phyloP scores from a whole-genome alignment of 306 rosid genomes.

The Canavalia gladiata region DNA sequence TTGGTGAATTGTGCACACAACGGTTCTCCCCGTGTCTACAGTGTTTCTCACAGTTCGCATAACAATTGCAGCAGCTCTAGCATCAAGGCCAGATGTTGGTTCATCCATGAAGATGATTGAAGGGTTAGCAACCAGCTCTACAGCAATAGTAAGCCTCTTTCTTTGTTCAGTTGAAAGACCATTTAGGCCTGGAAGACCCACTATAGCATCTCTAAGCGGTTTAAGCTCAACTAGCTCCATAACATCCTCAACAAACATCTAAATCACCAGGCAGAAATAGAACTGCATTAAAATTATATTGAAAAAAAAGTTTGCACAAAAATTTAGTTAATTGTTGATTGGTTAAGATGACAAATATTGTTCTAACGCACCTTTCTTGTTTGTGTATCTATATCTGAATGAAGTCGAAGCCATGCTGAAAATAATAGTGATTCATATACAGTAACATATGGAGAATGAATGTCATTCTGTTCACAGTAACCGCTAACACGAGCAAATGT shows the following conservation, averaged over 20 bases:
- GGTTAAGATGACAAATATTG: background rate
- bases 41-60: constrained; percentile 53
- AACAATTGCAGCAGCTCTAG: constrained; percentile 58
- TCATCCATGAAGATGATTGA: constrained; percentile 61
- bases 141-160: constrained; percentile 66
- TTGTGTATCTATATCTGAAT: constrained; percentile 38
- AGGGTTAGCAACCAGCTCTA: constrained; percentile 65
- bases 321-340: background rate
- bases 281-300: background rate
- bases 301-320: background rate
- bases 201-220: constrained; percentile 56
- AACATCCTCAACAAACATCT: constrained; percentile 65
- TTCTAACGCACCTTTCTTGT: constrained; percentile 35
- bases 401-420: constrained; percentile 76
- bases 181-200: constrained; percentile 54
- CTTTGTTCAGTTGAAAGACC: constrained; percentile 68
- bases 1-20: constrained; percentile 59
- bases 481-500: constrained; percentile 66
- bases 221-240: constrained; percentile 66
- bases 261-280: background rate
- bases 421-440: constrained; percentile 63
- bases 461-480: constrained; percentile 74
- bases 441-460: constrained; percentile 66
- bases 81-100: constrained; percentile 58
- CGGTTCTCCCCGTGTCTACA: constrained; percentile 50